A percentile compares a stretch with the other conserved stretches of the same genome.
Conservation (phyloP, 805 yeast species). For the Cyberlindnera saturnus region DNA sequence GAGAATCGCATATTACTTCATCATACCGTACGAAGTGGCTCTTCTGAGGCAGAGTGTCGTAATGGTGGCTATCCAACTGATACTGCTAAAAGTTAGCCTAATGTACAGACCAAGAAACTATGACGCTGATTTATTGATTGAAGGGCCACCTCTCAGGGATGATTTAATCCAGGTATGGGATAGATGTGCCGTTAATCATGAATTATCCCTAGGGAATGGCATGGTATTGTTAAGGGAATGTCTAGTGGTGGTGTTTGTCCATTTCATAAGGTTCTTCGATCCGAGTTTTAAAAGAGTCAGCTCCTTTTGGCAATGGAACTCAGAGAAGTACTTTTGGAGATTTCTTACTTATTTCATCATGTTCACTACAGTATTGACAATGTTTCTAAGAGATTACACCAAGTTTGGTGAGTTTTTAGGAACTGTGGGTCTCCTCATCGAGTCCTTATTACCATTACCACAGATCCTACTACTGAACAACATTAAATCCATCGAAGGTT, state of each 20-base stretch:
- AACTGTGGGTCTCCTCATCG: slow-evolving; percentile 60
- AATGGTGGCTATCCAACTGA: slow-evolving; percentile 76
- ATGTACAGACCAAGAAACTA: slow-evolving; percentile 45
- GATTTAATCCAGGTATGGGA: slow-evolving; percentile 4
- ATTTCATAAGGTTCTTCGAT: slow-evolving; percentile 57
- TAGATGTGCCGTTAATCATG: background rate
- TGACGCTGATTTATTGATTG: slow-evolving; percentile 31
- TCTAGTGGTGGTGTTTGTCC: slow-evolving; percentile 24
- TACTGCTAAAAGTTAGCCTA: slow-evolving; percentile 59
- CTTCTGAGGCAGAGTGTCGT: slow-evolving; percentile 71
- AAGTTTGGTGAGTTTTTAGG: slow-evolving; percentile 50
- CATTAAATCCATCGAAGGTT: slow-evolving; percentile 66
- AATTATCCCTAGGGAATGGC: slow-evolving; percentile 8
- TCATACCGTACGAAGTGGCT: slow-evolving; percentile 77
- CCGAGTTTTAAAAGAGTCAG: slow-evolving; percentile 60
- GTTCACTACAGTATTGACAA: slow-evolving; percentile 27
- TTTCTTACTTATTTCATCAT: slow-evolving; percentile 38
- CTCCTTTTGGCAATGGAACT: slow-evolving; percentile 84
- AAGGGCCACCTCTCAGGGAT: slow-evolving; percentile 6
- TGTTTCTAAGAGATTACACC: slow-evolving; percentile 29
- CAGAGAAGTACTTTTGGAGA: slow-evolving; percentile 52
- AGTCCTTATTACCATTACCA: slow-evolving; percentile 68
- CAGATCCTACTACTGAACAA: slow-evolving; percentile 67
- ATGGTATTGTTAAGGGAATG: slow-evolving; percentile 5
- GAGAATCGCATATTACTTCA: slow-evolving; percentile 69